phyloP scores from a whole-genome alignment of 31 red algal genomes.

The Odonthalia washingtoniensis region DNA sequence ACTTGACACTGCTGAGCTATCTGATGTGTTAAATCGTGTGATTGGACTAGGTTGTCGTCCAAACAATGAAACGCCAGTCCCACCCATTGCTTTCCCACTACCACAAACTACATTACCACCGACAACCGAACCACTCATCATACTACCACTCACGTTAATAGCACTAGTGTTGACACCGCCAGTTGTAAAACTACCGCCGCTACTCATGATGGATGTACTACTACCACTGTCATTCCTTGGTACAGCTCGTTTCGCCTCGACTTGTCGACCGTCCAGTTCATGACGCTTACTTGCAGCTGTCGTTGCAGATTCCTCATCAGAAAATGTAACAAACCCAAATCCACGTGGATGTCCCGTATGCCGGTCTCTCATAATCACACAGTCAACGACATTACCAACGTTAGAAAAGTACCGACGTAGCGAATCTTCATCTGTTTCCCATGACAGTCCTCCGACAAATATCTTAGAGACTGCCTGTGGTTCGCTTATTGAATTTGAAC shows the following conservation, averaged over 20 bases:
- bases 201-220: not conserved
- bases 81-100: not conserved
- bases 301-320: slow-evolving; percentile 75
- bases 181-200: not conserved
- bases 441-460: slow-evolving; percentile 99
- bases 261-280: slow-evolving; percentile 91
- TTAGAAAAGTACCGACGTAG: slow-evolving; percentile 90
- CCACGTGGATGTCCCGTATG: slow-evolving; percentile 94
- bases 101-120: not conserved
- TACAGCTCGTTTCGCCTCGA: slow-evolving; percentile 72
- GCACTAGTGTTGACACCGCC: not conserved
- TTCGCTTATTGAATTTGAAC: not conserved
- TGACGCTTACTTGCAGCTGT: slow-evolving; percentile 76
- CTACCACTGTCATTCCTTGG: slow-evolving; percentile 66
- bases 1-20: not conserved
- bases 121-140: not conserved
- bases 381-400: slow-evolving; percentile 81
- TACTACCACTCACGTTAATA: not conserved
- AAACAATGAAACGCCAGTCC: not conserved
- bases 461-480: slow-evolving; percentile 59
- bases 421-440: slow-evolving; percentile 92
- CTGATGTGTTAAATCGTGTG: not conserved
- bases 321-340: slow-evolving; percentile 97
- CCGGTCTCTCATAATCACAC: slow-evolving; percentile 94
- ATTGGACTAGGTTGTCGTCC: not conserved